These are phyloP conservation scores for Trichoderma afroharzianum DNA, from an alignment of 2,329 filamentous ascomycete genomes.

Conservation along the genomic window DNA sequence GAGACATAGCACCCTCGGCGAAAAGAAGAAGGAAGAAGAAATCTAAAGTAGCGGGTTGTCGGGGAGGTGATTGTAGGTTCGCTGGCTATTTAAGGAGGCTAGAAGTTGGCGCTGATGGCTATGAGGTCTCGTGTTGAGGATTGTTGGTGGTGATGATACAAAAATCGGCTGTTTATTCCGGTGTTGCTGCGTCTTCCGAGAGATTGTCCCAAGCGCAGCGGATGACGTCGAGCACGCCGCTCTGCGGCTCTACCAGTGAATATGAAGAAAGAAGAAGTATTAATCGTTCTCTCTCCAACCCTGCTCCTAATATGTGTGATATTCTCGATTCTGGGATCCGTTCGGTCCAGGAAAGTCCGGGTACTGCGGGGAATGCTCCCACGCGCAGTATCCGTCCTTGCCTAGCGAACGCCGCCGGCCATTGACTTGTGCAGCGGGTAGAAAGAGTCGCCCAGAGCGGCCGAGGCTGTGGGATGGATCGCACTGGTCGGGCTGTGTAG, in stretches of 20 bases:
- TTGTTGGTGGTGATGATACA: background rate
- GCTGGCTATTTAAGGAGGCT: background rate
- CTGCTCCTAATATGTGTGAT: background rate
- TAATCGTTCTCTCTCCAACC: background rate
- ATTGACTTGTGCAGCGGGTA: constrained; percentile 43
- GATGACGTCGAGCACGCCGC: constrained; percentile 12
- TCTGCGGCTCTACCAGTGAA: background rate
- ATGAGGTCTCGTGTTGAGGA: background rate
- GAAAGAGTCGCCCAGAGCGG: constrained; percentile 12
- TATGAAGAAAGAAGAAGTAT: background rate
- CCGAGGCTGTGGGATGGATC: background rate
- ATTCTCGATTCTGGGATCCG: constrained; percentile 16
- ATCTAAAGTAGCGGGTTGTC: background rate
- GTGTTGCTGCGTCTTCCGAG: background rate
- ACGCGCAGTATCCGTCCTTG: constrained; percentile 54
- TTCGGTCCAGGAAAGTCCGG: constrained; percentile 33
- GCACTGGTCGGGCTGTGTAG: background rate
- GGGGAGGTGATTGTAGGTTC: background rate
- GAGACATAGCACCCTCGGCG: constrained; percentile 42
- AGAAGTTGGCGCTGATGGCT: background rate
- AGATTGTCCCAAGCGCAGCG: background rate
- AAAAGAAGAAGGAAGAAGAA: background rate
- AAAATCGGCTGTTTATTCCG: background rate
- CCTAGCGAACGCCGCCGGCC: constrained; percentile 55
- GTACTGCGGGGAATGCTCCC: constrained; percentile 57